Base-by-base conservation (phyloP, 352 stramenopile species). In the Phytophthora megakarya region DNA sequence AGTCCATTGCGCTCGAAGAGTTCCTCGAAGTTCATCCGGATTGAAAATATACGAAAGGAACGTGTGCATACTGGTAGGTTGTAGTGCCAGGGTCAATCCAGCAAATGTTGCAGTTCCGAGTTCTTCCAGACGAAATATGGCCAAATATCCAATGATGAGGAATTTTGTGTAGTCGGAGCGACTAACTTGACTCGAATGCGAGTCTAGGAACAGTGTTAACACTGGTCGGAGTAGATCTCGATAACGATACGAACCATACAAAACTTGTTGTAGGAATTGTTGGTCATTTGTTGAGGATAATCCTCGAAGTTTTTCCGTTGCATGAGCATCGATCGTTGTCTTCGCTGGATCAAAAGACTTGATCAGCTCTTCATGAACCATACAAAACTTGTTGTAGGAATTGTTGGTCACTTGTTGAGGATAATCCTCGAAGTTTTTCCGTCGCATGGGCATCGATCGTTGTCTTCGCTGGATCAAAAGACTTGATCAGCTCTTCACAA, bases 191-290 rank as follows among this genome's bases (percentile, higher is more conserved):
- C 82, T 89, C 22, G 85, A 79, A 53, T 94, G 87, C 21, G 83
- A 73, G 48, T 90, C 83, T 52, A 95, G 87, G 30, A 97, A 96
- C n/a, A 93, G 77, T 48, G 84, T 77, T 11, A 95, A 61, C 52
- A 93, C 67, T 16, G 84, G 69, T 47, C 89, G 90, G 16, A 97
- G 69, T 13, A 94, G 58, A 18, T 94, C 85, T 35, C 90, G 89
- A 73, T 95, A 96, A n/a, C 92, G 84, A 30, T 93, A 92, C 11
- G 80, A 93, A 18, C 90, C 90, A 62, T 97, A 98, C 19, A 98
- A 83, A 18, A 97, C 78, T 66, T 98, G 81, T 68, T 95, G 86
- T 6, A 96, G 59, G 55, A 96, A 96, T 16, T 84, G 60, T 1
- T 76, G 77, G 19, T 96, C 87, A 21, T 53, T 65, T 3, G 70